Evolutionary conservation across 2,329 filamentous ascomycete genomes (phyloP).

Genomic region (Neofusicoccum laricinum): DNA sequence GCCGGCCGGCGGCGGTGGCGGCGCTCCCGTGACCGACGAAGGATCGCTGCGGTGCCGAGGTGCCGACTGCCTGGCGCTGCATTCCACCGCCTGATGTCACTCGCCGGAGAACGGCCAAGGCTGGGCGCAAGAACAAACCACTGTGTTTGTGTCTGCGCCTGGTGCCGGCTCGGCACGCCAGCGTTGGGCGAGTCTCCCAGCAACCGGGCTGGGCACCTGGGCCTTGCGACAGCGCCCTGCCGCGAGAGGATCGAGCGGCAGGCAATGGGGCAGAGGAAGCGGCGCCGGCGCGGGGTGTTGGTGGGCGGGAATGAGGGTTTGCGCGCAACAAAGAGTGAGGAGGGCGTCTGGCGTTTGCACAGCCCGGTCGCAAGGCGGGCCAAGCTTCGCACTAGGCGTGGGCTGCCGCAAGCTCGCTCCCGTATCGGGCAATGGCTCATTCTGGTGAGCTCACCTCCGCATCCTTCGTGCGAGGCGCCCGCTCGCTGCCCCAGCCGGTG

Average conservation of each 20-base stretch:
- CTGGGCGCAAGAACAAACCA: background rate
- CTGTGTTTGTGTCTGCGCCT: background rate
- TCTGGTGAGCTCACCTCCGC: constrained; percentile 8
- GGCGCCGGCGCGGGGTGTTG: background rate
- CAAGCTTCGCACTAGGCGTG: constrained; percentile 1
- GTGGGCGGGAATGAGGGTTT: background rate
- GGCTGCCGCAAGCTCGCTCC: background rate
- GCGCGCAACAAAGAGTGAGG: background rate
- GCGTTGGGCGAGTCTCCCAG: background rate
- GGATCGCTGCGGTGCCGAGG: background rate
- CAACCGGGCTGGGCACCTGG: background rate
- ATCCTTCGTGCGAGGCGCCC: constrained; percentile 5
- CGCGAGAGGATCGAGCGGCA: background rate
- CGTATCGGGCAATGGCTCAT: background rate
- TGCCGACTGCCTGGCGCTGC: background rate
- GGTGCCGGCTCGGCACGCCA: background rate
- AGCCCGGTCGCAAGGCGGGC: background rate
- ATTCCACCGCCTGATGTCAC: background rate
- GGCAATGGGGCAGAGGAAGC: background rate
- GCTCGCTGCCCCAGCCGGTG: background rate
- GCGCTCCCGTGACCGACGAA: background rate
- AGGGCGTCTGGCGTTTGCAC: background rate
- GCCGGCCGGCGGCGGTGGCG: constrained; percentile 6
- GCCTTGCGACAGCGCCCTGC: background rate
- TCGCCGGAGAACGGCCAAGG: too few relatives aligned